Evolutionary conservation across 2,329 filamentous ascomycete species (phyloP), one percentile per base, ranked within the genome.

Genomic region (Fusarium sp.): DNA sequence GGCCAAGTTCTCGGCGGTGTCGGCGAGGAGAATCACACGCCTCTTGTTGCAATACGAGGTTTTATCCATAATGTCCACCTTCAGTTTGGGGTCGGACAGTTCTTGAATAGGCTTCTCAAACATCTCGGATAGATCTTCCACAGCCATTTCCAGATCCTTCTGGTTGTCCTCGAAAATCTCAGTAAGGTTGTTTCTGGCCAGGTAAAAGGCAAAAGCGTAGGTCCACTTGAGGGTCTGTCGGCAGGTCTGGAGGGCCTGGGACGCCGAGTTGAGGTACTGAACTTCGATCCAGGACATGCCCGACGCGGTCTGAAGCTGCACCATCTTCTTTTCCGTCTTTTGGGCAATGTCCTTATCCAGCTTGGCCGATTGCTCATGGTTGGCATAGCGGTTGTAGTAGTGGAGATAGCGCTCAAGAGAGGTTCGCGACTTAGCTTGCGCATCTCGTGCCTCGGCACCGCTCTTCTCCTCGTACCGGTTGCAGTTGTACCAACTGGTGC

Each of bases 171-270:
- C 97, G 70, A 99, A 99, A 64, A 99, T 98, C 81, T 96, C 94
- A 0, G 97, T 98, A 65, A 97, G 86, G 80, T 99, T 98, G 87
- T 98, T 98, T 65, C 95, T 92, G 4, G 93, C 93, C n/a, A 99
- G 91, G 81, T 99, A 99, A 82, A 97, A 99, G 1, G 97, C 97
- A 84, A 99, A 99, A 0, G 97, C 97, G 80, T 99, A 99, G 0
- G 97, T 99, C 97, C 97, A 99, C 85, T 99, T 99, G 6, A 99
- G 88, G 0, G 97, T 99, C 85, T 98, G 96, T n/a, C 97, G 94
- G 83, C 97, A 99, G 56, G 95, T 95, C 85, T 98, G 96, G 18
- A 99, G 89, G 4, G 96, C 95, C 81, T 98, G 95, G 0, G 95
- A 98, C 0, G 97, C 97, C 2, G 94, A 93, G 80, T 98, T 94